Base-by-base conservation (phyloP, 768 basidiomycete species). In the Podaxis pistillaris region DNA sequence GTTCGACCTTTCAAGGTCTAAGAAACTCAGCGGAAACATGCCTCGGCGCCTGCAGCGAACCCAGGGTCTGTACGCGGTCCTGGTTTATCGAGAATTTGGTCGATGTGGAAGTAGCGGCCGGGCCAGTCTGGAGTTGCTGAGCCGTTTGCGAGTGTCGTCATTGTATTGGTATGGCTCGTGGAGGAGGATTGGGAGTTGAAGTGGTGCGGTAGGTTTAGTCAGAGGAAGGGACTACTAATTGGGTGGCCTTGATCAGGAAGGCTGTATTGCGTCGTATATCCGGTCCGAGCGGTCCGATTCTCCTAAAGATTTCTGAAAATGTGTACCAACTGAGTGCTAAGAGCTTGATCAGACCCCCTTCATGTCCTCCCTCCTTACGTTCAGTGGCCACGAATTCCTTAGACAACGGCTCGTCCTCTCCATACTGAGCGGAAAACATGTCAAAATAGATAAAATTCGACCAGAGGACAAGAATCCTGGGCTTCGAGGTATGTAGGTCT, bases 391-490 rank as follows among this genome's bases (percentile, higher is more conserved):
- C 72, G 83, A 88, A 58, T 83, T 91, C 76, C 79, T 99, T 33
- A 83, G 96, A 19, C 86, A 89, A 64, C 88, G 96, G 30, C 79
- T 98, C 3, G 89, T 95, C 0, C 81, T 98, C n/a, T 92, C 93
- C 0, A 82, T 98, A 19, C 81, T 98, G 40, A 94, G 93, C 54
- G 94, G 96, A 56, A 92, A 90, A 68, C 78, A 89, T 46, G 84
- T 96, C 3, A 83, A 86, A 60, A 90, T 98, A 44, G 89, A 94
- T 70, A 88, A 86, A 67, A 97, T 99, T 63, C 87, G 97, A 28
- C 79, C 92, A 0, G 87, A 94, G 36, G 95, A 98, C 75, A 94
- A 94, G 69, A 91, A 98, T 73, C 96, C 96, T 26, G 97, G 97
- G 72, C 76, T 99, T n/a, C 79, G 87, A 83, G 94, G 93, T 94